Evolutionary conservation across 805 yeast species (phyloP), one percentile per base, ranked within the genome.

Genomic region (Starmerella bacillaris): DNA sequence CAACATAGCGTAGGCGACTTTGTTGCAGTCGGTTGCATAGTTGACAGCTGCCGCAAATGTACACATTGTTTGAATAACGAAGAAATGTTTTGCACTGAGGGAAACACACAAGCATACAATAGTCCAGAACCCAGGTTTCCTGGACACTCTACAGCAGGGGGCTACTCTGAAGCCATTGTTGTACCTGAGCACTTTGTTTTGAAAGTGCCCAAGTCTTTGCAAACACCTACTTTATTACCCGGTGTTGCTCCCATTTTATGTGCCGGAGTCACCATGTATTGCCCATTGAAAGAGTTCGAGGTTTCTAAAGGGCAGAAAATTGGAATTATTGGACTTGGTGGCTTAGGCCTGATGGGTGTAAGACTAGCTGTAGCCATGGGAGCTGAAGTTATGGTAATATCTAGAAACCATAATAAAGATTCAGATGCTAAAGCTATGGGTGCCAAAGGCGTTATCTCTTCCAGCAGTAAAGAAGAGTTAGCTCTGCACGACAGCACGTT

Each of bases 1-100:
- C 58, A 60, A 41, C 37, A 63, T 55, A 59, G 63, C 52, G 54
- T 74, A n/a, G 92, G 92, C 36, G 74, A 79, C 44, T 62, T 83
- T 43, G 89, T 77, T 22, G 92, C 89, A 35, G 66, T 77, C 34
- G 92, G 92, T 46, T 86, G 89, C 21, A 73, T 69, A 50, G 60
- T 65, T 17, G 59, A 57, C 39, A 59, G 77, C 22, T 78, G 89
- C 59, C 54, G 64, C 38, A 57, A 65, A 11, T 79, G 92, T 56
- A 48, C 60, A 30, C 61, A 70, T 49, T 79, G 83, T 62, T 51
- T 60, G 16, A 41, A 48, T 24, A 62, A 59, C 44, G 64, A 72
- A 50, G 76, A 74, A 46, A 63, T 56, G 42, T 70, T 68, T 60
- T 78, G 89, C 58, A 34, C 51, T 11, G 41, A 47, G n/a, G 50